phyloP scores from a whole-genome alignment of 2,329 filamentous ascomycete species.

The Coniella vitis region DNA sequence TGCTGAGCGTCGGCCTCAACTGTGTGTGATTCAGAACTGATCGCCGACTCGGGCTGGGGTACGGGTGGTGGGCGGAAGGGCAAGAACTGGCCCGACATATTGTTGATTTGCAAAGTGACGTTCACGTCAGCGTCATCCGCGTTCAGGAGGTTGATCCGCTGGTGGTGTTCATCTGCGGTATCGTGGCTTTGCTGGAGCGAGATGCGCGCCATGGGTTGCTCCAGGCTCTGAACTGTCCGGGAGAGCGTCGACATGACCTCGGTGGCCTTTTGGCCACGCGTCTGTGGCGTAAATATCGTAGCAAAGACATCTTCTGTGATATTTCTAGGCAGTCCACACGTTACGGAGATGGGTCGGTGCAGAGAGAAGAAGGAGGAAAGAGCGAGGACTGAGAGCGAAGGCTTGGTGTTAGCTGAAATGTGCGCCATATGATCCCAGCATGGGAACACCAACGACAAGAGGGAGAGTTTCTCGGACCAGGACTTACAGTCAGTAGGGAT shows the following conservation, averaged over 20 bases:
- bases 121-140: slow-evolving; percentile 51
- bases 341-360: slow-evolving; percentile 88
- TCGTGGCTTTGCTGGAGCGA: slow-evolving; percentile 32
- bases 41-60: slow-evolving; percentile 52
- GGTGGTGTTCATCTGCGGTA: slow-evolving; percentile 30
- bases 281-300: slow-evolving; percentile 65
- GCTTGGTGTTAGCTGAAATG: slow-evolving; percentile 11
- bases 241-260: slow-evolving; percentile 63
- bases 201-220: slow-evolving; percentile 49
- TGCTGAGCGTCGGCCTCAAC: slow-evolving; percentile 29
- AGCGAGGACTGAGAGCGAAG: slow-evolving; percentile 68
- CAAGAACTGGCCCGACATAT: slow-evolving; percentile 62
- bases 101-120: slow-evolving; percentile 59
- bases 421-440: not conserved
- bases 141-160: slow-evolving; percentile 46
- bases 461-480: not conserved
- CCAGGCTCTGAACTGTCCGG: slow-evolving; percentile 51
- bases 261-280: slow-evolving; percentile 43
- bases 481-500: slow-evolving; percentile 57
- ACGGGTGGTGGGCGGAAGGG: slow-evolving; percentile 83
- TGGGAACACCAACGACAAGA: slow-evolving; percentile 5
- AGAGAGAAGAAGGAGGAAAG: slow-evolving; percentile 93
- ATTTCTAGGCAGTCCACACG: slow-evolving; percentile 67
- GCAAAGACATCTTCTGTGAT: slow-evolving; percentile 72
- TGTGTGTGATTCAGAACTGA: slow-evolving; percentile 22